Evolutionary conservation across 1,139 yeast genomes (phyloP).

Genomic region (Blastobotrys illinoisensis): DNA sequence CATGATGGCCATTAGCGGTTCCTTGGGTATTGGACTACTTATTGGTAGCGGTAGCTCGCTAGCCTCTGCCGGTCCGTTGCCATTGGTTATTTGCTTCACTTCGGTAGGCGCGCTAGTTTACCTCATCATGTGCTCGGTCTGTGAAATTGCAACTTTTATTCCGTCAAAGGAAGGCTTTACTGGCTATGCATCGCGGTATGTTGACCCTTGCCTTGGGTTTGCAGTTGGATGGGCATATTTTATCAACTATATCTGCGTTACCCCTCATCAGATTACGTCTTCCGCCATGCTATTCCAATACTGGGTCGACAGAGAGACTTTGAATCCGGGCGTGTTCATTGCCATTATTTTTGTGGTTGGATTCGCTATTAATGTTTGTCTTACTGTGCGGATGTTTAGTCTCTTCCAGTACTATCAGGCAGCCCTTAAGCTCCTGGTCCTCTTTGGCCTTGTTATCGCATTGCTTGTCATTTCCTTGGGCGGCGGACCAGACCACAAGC

Average conservation of each 20-base stretch:
- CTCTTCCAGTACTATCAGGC: constrained; percentile 65
- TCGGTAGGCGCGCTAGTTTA: constrained; percentile 60
- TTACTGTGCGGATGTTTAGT: constrained; percentile 53
- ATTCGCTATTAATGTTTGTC: constrained; percentile 47
- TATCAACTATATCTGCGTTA: constrained; percentile 56
- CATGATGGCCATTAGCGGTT: constrained; percentile 63
- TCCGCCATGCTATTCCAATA: constrained; percentile 57
- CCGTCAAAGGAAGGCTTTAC: constrained; percentile 69
- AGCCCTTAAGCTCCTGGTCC: constrained; percentile 58
- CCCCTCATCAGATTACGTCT: constrained; percentile 55
- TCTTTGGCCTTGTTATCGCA: constrained; percentile 60
- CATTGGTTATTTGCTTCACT: constrained; percentile 54
- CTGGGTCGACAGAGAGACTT: constrained; percentile 49
- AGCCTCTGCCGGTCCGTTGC: constrained; percentile 63
- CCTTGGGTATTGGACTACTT: constrained; percentile 61
- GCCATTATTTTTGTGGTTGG: constrained; percentile 55
- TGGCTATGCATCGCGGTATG: constrained; percentile 62
- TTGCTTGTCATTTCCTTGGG: constrained; percentile 67
- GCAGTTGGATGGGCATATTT: constrained; percentile 68
- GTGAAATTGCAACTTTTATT: constrained; percentile 69
- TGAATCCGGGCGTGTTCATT: constrained; percentile 65
- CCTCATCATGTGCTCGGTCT: constrained; percentile 64
- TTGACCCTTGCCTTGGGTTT: constrained; percentile 66
- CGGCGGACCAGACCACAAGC: constrained; percentile 66
- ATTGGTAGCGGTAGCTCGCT: constrained; percentile 70